Evolutionary conservation across 2,329 filamentous ascomycete genomes (phyloP).

Genomic region (Torrubiella hemipterigena): DNA sequence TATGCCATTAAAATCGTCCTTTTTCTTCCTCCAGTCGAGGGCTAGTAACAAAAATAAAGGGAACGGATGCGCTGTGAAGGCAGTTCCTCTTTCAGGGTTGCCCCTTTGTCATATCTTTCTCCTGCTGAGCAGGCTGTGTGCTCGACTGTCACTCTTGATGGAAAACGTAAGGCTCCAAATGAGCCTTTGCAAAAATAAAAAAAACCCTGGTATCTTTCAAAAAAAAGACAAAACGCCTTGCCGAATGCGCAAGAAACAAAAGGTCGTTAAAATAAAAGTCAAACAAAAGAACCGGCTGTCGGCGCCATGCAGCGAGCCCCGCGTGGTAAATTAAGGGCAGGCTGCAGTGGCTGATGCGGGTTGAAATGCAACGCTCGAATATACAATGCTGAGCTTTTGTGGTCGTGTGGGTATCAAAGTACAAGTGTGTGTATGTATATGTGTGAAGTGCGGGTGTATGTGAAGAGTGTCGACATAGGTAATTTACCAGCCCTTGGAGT

Average conservation of each 20-base stretch:
- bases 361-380: neutral
- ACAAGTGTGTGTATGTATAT: slow-evolving; percentile 10
- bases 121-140: too few relatives aligned
- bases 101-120: too few relatives aligned
- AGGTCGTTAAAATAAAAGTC: too few relatives aligned
- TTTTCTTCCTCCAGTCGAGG: too few relatives aligned
- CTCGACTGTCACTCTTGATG: too few relatives aligned
- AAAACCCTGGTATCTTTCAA: neutral
- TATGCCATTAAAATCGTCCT: too few relatives aligned
- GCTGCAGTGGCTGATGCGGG: neutral
- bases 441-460: slow-evolving; percentile 4
- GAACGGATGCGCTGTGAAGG: too few relatives aligned
- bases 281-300: too few relatives aligned
- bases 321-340: neutral
- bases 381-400: neutral
- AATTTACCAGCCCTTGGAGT: slow-evolving; percentile 29
- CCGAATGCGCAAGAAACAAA: neutral
- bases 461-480: slow-evolving; percentile 7
- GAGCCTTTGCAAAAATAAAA: neutral
- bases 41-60: too few relatives aligned
- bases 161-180: too few relatives aligned
- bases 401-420: neutral
- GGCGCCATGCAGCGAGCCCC: neutral
- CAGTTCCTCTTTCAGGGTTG: too few relatives aligned
- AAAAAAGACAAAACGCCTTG: neutral